Conservation (phyloP, 306 rosid genomes). For the Prunus davidiana region DNA sequence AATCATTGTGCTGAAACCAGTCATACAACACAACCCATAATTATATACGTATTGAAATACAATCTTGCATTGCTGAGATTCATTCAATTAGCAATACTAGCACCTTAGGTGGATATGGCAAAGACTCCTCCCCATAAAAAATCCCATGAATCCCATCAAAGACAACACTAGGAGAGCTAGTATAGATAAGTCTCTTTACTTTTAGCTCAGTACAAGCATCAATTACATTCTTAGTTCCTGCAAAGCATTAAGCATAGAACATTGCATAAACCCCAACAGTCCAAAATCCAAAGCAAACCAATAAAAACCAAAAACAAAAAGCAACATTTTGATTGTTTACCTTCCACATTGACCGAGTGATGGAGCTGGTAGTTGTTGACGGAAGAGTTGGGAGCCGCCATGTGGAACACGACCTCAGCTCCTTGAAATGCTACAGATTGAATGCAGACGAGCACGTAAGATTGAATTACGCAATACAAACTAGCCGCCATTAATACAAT, state of each 20-base stretch:
- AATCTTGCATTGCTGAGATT: background rate
- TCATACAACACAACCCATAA: background rate
- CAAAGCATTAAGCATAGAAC: slow-evolving; percentile 8
- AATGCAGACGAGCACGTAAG: background rate
- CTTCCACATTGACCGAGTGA: slow-evolving; percentile 85
- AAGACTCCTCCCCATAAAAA: slow-evolving; percentile 59
- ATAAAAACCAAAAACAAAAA: background rate
- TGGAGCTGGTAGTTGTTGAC: slow-evolving; percentile 79
- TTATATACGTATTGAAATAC: background rate
- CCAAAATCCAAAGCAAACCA: background rate
- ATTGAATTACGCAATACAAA: background rate
- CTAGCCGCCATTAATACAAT: background rate
- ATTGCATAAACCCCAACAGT: background rate
- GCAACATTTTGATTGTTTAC: slow-evolving; percentile 24
- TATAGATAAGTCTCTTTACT: slow-evolving; percentile 79
- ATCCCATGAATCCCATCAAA: slow-evolving; percentile 88
- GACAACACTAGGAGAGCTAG: slow-evolving; percentile 93
- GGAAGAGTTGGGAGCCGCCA: slow-evolving; percentile 97
- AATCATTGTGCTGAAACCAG: slow-evolving; percentile 77
- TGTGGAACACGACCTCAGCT: slow-evolving; percentile 85
- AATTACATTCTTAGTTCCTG: slow-evolving; percentile 86
- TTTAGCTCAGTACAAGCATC: slow-evolving; percentile 73
- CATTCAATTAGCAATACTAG: background rate
- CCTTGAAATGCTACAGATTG: slow-evolving; percentile 63
- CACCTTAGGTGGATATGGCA: slow-evolving; percentile 84